phyloP scores from a whole-genome alignment of 73 alveolate species.

The Effrenium voratum region DNA sequence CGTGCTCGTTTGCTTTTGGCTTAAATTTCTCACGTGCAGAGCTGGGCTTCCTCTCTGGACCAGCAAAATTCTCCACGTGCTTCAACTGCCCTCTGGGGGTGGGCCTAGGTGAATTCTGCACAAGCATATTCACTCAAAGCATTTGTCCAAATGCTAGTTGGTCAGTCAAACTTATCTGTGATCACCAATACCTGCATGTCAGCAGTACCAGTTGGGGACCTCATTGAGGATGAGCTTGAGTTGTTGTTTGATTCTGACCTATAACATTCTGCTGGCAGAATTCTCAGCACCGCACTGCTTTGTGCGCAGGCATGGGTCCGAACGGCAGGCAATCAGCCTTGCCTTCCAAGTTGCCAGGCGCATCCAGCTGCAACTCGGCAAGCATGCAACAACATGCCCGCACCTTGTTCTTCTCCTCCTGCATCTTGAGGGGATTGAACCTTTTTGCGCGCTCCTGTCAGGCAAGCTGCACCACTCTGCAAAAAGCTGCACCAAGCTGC shows the following conservation, averaged over 20 bases:
- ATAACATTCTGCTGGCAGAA: background rate
- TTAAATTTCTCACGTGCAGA: no score
- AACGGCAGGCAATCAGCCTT: background rate
- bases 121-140: background rate
- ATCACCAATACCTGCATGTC: no score
- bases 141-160: background rate
- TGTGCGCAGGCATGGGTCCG: background rate
- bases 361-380: background rate
- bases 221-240: no score
- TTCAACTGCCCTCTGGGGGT: slow-evolving; percentile 2
- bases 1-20: no score
- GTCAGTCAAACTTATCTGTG: background rate
- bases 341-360: background rate
- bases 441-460: background rate
- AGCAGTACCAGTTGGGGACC: no score
- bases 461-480: background rate
- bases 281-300: background rate
- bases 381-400: background rate
- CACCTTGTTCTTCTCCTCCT: slow-evolving; percentile 20
- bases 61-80: slow-evolving; percentile 1
- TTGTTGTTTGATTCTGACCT: no score
- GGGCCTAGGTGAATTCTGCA: background rate
- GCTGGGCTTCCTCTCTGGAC: slow-evolving; percentile 25
- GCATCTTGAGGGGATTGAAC: slow-evolving; percentile 18
- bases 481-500: background rate